Base-by-base conservation (phyloP, 306 rosid species). In the Lablab purpureus region DNA sequence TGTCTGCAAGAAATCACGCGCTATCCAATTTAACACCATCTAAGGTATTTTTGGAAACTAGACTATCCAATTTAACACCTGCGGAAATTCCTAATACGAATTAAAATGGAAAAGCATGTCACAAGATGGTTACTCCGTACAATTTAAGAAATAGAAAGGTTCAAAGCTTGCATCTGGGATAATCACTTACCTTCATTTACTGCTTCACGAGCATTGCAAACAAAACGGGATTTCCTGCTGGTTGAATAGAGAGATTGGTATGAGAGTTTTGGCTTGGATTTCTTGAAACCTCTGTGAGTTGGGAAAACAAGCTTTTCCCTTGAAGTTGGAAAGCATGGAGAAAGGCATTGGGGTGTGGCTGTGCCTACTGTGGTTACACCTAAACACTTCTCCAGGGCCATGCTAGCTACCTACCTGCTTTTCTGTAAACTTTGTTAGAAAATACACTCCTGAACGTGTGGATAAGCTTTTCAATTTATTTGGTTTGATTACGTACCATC, bases 131-230 rank as follows among this genome's bases (percentile, higher is more conserved):
- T 58, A 49, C 17, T 43, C 49, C 37, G 51, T 40, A 12, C 18
- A 10, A 12, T 10, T n/a, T 36, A 17, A 64, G 15, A 64, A 32
- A 62, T 15, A 13, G 19, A 34, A 62, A 37, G 70, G 27, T 9
- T 10, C 4, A 10, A 40, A 34, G 1, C 18, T 18, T 36, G 51
- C 71, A 36, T 7, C 11, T 34, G 49, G 9, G 23, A 30, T 21
- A 32, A 41, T 19, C 78, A 85, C 2, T 22, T 67, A 81, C 97
- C 97, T 87, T 82, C 83, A 72, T 88, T 13, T 14, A 88, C 74
- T 18, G 91, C 88, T 83, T 92, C 94, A 30, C 89, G 91, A 83
- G 97, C 97, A 71, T 87, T 87, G 90, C 97, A 92, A 81, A 92
- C 56, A 34, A 88, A 79, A 55, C 83, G 85, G n/a, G 91, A 77